Conservation (phyloP, 202 grass and related monocot species). For the Zoysia matrella region DNA sequence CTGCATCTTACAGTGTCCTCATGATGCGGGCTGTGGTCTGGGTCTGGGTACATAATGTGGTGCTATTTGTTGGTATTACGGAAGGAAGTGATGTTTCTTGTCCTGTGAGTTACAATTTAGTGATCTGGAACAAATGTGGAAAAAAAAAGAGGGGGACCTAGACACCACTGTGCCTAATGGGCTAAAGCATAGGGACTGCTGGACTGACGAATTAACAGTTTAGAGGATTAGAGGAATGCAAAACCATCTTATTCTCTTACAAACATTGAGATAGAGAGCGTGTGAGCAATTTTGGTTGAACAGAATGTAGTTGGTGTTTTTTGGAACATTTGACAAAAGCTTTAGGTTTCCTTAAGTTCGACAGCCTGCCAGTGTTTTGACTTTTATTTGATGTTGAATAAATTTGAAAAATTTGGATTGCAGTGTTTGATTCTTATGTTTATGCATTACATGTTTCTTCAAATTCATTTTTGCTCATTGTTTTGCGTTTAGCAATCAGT, state of each 20-base stretch:
- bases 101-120: background rate
- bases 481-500: background rate
- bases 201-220: background rate
- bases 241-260: background rate
- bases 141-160: background rate
- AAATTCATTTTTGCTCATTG: conserved; percentile 14
- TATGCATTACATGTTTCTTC: background rate
- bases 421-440: background rate
- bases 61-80: background rate
- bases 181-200: background rate
- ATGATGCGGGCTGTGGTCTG: background rate
- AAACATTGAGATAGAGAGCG: background rate
- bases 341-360: background rate
- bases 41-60: background rate
- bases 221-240: background rate
- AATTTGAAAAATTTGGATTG: background rate
- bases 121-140: background rate
- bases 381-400: conserved; percentile 11
- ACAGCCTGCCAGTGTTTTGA: background rate
- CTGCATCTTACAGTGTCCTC: background rate
- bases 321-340: background rate
- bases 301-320: background rate
- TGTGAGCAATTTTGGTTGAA: background rate
- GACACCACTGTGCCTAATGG: background rate
- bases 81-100: background rate